Evolutionary conservation across 2,329 filamentous ascomycete species (phyloP), one percentile per base, ranked within the genome.

Genomic region (Exophiala lecanii-corni): DNA sequence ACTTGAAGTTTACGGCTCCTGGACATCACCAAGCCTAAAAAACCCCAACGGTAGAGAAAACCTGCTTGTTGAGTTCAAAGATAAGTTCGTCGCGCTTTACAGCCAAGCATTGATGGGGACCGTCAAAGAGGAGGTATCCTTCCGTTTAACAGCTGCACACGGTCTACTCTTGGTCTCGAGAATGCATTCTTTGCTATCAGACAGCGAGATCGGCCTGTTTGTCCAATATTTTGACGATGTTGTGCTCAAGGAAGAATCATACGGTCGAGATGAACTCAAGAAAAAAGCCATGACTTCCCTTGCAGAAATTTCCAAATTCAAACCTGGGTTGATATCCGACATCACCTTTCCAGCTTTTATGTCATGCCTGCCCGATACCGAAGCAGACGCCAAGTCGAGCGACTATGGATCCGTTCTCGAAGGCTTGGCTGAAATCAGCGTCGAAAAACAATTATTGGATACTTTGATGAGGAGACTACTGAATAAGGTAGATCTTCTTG

Each of bases 321-420:
- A 79, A 54, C 77, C 80, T 13, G 71, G 74, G 35, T 62, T 81
- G 9, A 76, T 84, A 19, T 75, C 81, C 55, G 74, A 81, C 35
- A 79, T 79, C 43, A 78, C 79, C 0, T 78, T 84, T 54, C 81
- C 81, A 18, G 76, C 76, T 4, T 82, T 84, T 57, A 72, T 84
- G 61, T 78, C 79, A 3, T 74, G 76, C 28, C 62, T 85, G 3
- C 81, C 81, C 1, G 79, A 81, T 47, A 66, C 64, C 2, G 74
- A 75, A 43, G 62, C 65, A n/a, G 69, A 72, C 13, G 63, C 64
- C 2, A 61, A 67, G 7, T 56, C 55, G 5, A 23, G 26, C 16
- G 59, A 61, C 4, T 81, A 81, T 54, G 55, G 73, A n/a, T 63
- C 71, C 4, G 75, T 78, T 0, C 63, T 85, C 17, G 80, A 83